These are phyloP conservation scores for slime mould (Dictyostelium discoideum) DNA, from an alignment of 78 protist genomes.

Conservation along the genomic window dicty_2.7 NC_007089.4:3008501-3009000, in stretches of 20 bases:
- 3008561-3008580: slow-evolving; percentile 24
- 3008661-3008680: slow-evolving; percentile 31
- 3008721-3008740: too few relatives aligned
- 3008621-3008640: slow-evolving; percentile 90
- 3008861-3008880: slow-evolving; percentile 97
- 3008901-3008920: slow-evolving; percentile 84
- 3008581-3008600: slow-evolving; percentile 37
- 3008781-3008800: slow-evolving; percentile 11
- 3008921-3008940: not conserved
- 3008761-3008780: slow-evolving; percentile 22
- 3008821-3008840: slow-evolving; percentile 91
- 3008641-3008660: slow-evolving; percentile 97
- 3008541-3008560: slow-evolving; percentile 97
- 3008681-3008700: not conserved
- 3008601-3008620: slow-evolving; percentile 94
- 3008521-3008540: slow-evolving; percentile 95
- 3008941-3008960: slow-evolving; percentile 21
- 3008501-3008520: slow-evolving; percentile 91
- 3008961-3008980: slow-evolving; percentile 55
- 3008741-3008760: not conserved
- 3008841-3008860: slow-evolving; percentile 93
- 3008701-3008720: not conserved
- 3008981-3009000: slow-evolving; percentile 87
- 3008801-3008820: slow-evolving; percentile 26
- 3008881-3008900: slow-evolving; percentile 98